phyloP scores from a whole-genome alignment of 306 rosid species.

The Hippophae rhamnoides region DNA sequence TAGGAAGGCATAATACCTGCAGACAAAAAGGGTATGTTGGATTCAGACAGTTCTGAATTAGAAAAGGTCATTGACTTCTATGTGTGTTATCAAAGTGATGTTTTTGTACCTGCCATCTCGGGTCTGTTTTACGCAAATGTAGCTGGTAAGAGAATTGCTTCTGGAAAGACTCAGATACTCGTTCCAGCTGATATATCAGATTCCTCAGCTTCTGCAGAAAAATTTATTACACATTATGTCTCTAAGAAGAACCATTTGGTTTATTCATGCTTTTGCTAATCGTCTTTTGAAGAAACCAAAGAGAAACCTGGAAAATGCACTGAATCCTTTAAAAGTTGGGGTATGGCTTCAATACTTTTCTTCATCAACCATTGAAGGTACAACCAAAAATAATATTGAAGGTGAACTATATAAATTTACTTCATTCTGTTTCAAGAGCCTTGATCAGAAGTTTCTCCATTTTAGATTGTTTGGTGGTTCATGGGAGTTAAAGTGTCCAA shows the following conservation, averaged over 20 bases:
- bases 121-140: slow-evolving; percentile 90
- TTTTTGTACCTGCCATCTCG: slow-evolving; percentile 85
- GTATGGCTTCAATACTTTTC: slow-evolving; percentile 17
- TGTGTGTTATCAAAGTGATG: slow-evolving; percentile 64
- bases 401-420: too few relatives aligned
- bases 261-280: slow-evolving; percentile 80
- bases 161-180: slow-evolving; percentile 66
- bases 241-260: slow-evolving; percentile 94
- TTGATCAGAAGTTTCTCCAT: too few relatives aligned
- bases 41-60: slow-evolving; percentile 58
- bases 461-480: too few relatives aligned
- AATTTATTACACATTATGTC: slow-evolving; percentile 67
- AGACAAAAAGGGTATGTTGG: slow-evolving; percentile 68
- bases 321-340: slow-evolving; percentile 27
- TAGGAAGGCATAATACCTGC: slow-evolving; percentile 90
- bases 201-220: slow-evolving; percentile 58
- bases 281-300: slow-evolving; percentile 13
- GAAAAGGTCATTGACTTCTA: slow-evolving; percentile 85
- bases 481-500: too few relatives aligned
- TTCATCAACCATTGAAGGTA: slow-evolving; percentile 9
- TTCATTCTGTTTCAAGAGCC: too few relatives aligned
- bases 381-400: too few relatives aligned
- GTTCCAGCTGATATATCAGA: slow-evolving; percentile 59
- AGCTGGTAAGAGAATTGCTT: slow-evolving; percentile 83
- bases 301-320: slow-evolving; percentile 18